A percentile compares a stretch with the other conserved stretches of the same genome.
Evolutionary conservation across 2,329 filamentous ascomycete species (phyloP).

Genomic region (Aureobasidium sp.): DNA sequence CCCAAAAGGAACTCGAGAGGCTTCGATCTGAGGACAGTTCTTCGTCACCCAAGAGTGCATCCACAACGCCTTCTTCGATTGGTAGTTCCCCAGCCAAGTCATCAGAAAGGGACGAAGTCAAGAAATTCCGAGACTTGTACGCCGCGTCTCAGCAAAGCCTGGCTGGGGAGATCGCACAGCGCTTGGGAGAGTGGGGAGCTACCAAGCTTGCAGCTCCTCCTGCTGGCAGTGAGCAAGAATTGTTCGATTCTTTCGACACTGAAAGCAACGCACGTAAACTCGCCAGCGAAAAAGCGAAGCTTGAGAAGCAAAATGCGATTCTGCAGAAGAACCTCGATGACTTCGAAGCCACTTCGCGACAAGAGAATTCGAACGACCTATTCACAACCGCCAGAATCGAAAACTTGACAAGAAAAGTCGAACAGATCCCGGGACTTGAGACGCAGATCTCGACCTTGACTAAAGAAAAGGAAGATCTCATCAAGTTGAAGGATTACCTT

Average conservation of each 20-base stretch:
- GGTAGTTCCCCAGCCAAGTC: not conserved
- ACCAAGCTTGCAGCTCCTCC: not conserved
- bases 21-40: not conserved
- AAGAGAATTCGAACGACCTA: not conserved
- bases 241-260: not conserved
- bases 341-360: not conserved
- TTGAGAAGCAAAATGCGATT: not conserved
- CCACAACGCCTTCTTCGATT: not conserved
- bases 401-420: not conserved
- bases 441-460: not conserved
- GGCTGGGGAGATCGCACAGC: not conserved
- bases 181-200: not conserved
- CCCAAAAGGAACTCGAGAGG: not conserved
- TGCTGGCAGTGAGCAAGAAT: not conserved
- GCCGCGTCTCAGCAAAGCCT: not conserved
- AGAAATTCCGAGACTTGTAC: not conserved
- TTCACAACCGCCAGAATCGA: not conserved
- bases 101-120: not conserved
- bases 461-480: not conserved
- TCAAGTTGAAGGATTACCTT: not conserved
- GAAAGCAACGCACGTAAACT: not conserved
- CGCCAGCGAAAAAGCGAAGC: not conserved
- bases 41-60: not conserved
- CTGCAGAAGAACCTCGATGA: not conserved
- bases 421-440: not conserved